Evolutionary conservation across 305 asterid species (phyloP), one percentile per base, ranked within the genome.

Genomic region (Fraxinus baroniana): DNA sequence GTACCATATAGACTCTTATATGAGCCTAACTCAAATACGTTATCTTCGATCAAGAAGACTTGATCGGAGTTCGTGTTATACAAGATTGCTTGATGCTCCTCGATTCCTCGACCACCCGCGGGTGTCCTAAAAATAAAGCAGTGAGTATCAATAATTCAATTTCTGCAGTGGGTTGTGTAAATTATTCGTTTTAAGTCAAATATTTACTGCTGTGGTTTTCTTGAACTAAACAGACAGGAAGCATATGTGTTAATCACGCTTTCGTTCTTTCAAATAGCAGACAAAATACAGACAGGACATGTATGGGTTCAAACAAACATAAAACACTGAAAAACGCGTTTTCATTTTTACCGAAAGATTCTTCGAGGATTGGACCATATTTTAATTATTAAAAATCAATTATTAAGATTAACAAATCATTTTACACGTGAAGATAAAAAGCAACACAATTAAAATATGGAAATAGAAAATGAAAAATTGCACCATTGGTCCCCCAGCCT

Each of bases 291-390:
- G 26, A n/a, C 86, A 20, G 70, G 66, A 76, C 41, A 62, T 24
- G 66, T 74, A 73, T 37, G 83, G 77, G 76, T 86, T 84, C 75
- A 80, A 8, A 72, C 76, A 74, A 79, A 88, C 87, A 80, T 84
- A 77, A 75, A 78, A 49, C 35, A 33, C 37, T 49, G 78, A 44
- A 44, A 73, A 74, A 85, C 89, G 86, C 85, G 90, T 85, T 83
- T 81, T 70, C 80, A 18, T n/a, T 57, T 66, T 70, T 70, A 30
- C 8, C 20, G 15, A 70, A 5, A 70, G 39, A 32, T 70, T 30
- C 41, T 10, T 4, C 8, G 22, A 70, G 37, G 18, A 68, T 68
- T 13, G 2, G 28, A 30, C 10, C 8, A 4, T 13, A 1, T 1
- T 68, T 68, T 26, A 0, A 68, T 13, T 26, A 68, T 28, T 28